These are phyloP conservation scores for Tetracentron sinense DNA, from an alignment of 164 flowering plant genomes.

Conservation along the genomic window DNA sequence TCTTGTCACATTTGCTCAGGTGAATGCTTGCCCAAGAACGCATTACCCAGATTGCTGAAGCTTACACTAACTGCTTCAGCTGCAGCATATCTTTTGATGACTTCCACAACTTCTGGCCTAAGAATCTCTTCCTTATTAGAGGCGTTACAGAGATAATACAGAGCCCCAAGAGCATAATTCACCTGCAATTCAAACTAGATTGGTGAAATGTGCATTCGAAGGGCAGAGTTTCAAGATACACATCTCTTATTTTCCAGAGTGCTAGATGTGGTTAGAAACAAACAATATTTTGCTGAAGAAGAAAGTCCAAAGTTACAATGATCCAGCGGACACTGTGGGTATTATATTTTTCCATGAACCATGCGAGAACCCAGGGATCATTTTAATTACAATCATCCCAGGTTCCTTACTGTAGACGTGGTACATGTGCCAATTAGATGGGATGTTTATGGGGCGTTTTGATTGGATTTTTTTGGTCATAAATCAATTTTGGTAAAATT, in stretches of 20 bases:
- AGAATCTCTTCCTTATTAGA: constrained; percentile 55
- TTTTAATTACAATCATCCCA: no score
- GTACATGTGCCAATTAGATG: no score
- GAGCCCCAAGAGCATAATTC: constrained; percentile 70
- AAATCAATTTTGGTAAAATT: no score
- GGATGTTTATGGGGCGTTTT: no score
- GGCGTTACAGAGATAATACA: constrained; percentile 62
- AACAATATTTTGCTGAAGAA: background rate
- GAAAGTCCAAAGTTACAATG: background rate
- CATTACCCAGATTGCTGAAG: constrained; percentile 81
- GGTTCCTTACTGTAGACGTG: no score
- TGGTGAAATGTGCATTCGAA: background rate
- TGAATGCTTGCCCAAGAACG: constrained; percentile 68
- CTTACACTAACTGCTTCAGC: constrained; percentile 50
- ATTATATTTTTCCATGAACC: background rate
- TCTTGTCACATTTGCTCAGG: constrained; percentile 6
- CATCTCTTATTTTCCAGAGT: background rate
- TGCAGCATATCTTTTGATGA: constrained; percentile 60
- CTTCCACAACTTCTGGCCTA: constrained; percentile 79
- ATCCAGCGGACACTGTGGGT: background rate
- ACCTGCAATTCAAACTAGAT: constrained; percentile 37
- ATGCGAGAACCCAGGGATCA: background rate
- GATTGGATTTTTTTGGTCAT: no score
- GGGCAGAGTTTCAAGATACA: background rate
- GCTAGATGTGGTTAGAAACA: background rate